These are phyloP conservation scores for Nepenthes gracilis DNA, from an alignment of 148 eudicot species.

Conservation along the genomic window DNA sequence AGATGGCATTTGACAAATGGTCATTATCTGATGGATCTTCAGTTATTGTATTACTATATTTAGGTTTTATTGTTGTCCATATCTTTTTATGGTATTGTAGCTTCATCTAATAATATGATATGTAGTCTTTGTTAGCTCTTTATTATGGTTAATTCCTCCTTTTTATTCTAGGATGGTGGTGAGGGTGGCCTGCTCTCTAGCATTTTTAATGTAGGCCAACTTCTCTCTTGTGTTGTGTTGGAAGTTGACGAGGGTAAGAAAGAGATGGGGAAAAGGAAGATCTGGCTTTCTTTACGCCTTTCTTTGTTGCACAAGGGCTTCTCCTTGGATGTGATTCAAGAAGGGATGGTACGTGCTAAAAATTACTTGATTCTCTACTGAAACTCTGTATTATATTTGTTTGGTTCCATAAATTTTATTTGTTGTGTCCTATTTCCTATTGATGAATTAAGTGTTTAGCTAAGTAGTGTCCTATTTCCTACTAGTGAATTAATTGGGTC, in stretches of 20 bases:
- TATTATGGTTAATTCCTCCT: neutral
- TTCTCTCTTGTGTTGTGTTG: constrained; percentile 74
- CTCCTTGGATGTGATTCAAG: constrained; percentile 71
- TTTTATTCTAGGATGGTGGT: neutral
- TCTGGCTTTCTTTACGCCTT: constrained; percentile 90
- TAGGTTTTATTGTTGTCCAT: neutral
- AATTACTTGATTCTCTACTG: neutral
- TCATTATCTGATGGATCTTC: no score
- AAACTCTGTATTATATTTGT: neutral
- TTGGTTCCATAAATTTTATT: neutral
- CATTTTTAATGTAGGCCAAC: constrained; percentile 66
- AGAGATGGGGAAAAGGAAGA: constrained; percentile 63
- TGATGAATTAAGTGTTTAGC: no score
- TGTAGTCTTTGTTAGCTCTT: neutral
- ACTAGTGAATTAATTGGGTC: no score
- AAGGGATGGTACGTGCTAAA: constrained; percentile 74
- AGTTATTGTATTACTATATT: no score
- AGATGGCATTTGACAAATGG: no score
- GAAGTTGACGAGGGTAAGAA: constrained; percentile 76
- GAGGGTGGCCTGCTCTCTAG: constrained; percentile 34
- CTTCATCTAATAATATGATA: neutral
- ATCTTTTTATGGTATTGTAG: neutral
- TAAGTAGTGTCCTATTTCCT: no score
- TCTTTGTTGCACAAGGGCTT: constrained; percentile 71
- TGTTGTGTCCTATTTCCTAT: neutral